A percentile compares a stretch with the other conserved stretches of the same genome.
Conservation (phyloP, 1,139 yeast genomes). For the Wickerhamomyces sp. region DNA sequence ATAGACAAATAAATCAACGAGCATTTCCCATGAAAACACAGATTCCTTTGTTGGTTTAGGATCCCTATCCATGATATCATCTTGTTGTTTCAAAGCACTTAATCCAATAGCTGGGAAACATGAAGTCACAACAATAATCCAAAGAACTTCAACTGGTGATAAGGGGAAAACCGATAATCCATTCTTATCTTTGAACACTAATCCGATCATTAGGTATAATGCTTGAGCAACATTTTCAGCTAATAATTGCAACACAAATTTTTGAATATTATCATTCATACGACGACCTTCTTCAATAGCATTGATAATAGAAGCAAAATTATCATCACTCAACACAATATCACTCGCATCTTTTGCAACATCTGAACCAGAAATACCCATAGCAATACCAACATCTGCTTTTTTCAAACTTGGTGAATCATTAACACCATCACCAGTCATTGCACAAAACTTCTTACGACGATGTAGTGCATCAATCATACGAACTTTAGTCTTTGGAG, state of each 20-base stretch:
- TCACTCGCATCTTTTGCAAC: slow-evolving; percentile 82
- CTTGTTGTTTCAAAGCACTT: slow-evolving; percentile 60
- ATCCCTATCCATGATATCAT: slow-evolving; percentile 61
- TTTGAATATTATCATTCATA: slow-evolving; percentile 77
- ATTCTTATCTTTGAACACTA: slow-evolving; percentile 58
- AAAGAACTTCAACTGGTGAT: slow-evolving; percentile 74
- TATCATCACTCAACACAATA: slow-evolving; percentile 70
- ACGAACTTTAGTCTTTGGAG: slow-evolving; percentile 80
- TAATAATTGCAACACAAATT: slow-evolving; percentile 73
- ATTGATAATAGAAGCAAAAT: slow-evolving; percentile 70
- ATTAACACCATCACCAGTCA: slow-evolving; percentile 89
- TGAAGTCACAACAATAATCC: slow-evolving; percentile 76
- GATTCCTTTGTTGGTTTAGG: slow-evolving; percentile 55
- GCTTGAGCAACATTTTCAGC: slow-evolving; percentile 83
- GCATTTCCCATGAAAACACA: slow-evolving; percentile 66
- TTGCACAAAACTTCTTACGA: slow-evolving; percentile 65
- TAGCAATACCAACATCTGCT: slow-evolving; percentile 85
- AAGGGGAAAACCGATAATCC: slow-evolving; percentile 71
- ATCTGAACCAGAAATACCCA: slow-evolving; percentile 80
- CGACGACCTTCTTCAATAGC: slow-evolving; percentile 83
- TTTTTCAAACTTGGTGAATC: slow-evolving; percentile 78
- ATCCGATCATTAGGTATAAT: slow-evolving; percentile 62
- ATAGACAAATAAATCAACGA: slow-evolving; percentile 69
- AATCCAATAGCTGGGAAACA: slow-evolving; percentile 89
- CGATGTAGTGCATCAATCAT: slow-evolving; percentile 82